phyloP scores from a whole-genome alignment of 1,139 yeast genomes.

The Pneumocystis murina region DNA sequence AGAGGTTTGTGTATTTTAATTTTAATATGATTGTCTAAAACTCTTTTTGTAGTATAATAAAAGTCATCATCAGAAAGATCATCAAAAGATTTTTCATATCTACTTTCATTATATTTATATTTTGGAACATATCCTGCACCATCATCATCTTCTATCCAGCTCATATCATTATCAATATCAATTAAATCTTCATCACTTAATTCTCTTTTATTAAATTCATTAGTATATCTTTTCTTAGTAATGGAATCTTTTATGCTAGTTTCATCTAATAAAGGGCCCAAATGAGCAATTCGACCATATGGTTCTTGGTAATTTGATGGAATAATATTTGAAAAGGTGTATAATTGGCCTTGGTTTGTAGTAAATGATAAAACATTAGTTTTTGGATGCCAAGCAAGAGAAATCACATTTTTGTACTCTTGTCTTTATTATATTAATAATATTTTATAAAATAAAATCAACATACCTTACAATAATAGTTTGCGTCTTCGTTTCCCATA shows the following conservation, averaged over 20 bases:
- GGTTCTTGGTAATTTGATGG: constrained; percentile 11
- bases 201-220: constrained; percentile 19
- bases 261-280: constrained; percentile 13
- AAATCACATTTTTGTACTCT: constrained; percentile 15
- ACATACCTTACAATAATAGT: constrained; percentile 13
- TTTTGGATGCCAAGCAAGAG: constrained; percentile 26
- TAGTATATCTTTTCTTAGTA: constrained; percentile 17
- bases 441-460: not conserved
- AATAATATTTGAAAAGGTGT: constrained; percentile 16
- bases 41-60: not conserved
- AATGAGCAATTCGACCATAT: constrained; percentile 11
- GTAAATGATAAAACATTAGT: constrained; percentile 23
- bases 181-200: constrained; percentile 12
- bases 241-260: constrained; percentile 20
- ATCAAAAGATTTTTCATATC: constrained; percentile 14
- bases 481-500: constrained; percentile 35
- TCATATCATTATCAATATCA: constrained; percentile 18
- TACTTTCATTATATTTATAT: constrained; percentile 14
- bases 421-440: constrained; percentile 2
- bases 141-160: constrained; percentile 43
- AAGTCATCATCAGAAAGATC: not conserved
- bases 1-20: constrained; percentile 27
- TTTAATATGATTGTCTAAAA: constrained; percentile 1
- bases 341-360: constrained; percentile 24
- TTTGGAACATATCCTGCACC: constrained; percentile 33